Evolutionary conservation across 2,329 filamentous ascomycete genomes (phyloP), one percentile per base, ranked within the genome.

Genomic region (Orbilia blumenaviensis): DNA sequence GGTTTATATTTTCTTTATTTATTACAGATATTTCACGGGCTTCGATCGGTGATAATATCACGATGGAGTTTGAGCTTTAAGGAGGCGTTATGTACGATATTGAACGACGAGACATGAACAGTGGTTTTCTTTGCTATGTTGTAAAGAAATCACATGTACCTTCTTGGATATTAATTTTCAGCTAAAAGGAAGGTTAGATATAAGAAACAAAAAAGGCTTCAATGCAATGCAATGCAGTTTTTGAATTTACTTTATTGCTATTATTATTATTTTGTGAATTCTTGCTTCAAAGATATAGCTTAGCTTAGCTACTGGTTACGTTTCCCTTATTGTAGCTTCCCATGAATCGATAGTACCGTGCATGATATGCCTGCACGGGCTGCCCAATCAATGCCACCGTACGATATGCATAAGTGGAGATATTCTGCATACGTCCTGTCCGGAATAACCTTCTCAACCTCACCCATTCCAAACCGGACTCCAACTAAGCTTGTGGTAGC

Each of bases 61-160:
- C 42, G 14, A 48, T n/a, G 50, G 29, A 38, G 38, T 23, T 21
- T n/a, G n/a, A n/a, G n/a, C n/a, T n/a, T n/a, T n/a, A n/a, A n/a
- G n/a, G n/a, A 23, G 27, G 36, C 16, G 36, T 61, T 38, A n/a
- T 75, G 63, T 75, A 75, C 34, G 71, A 75, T 75, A 75, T 46
- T 16, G 36, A 10, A 71, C 16, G 46, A 58, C 21, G 23, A 42
- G n/a, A n/a, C n/a, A n/a, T n/a, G n/a, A n/a, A n/a, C n/a, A n/a
- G n/a, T n/a, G n/a, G n/a, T n/a, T n/a, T n/a, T n/a, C n/a, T n/a
- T n/a, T n/a, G n/a, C n/a, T n/a, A n/a, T n/a, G n/a, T n/a, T n/a
- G n/a, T n/a, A n/a, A n/a, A n/a, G n/a, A n/a, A n/a, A n/a, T n/a
- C n/a, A n/a, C n/a, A n/a, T n/a, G n/a, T n/a, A n/a, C n/a, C n/a